phyloP scores from a whole-genome alignment of 345 rosid species.

The Brassica juncea region DNA sequence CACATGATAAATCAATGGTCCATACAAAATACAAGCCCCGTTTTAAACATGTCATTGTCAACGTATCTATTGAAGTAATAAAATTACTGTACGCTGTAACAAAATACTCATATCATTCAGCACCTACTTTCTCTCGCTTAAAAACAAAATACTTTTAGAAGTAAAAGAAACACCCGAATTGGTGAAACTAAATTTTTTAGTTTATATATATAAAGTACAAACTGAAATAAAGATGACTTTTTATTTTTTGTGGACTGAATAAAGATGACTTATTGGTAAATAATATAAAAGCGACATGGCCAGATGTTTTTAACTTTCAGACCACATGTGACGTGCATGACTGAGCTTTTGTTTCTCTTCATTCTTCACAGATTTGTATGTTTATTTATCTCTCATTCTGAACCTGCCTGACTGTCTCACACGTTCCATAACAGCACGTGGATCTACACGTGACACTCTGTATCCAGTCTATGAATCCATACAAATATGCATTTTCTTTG shows the following conservation, averaged over 20 bases:
- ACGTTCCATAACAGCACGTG: slow-evolving; percentile 33
- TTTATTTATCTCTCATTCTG: background rate
- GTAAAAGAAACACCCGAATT: background rate
- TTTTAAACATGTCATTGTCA: background rate
- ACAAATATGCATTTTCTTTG: background rate
- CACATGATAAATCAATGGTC: background rate
- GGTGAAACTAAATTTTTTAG: background rate
- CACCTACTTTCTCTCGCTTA: background rate
- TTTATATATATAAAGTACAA: background rate
- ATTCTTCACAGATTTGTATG: background rate
- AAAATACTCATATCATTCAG: background rate
- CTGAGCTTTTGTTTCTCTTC: slow-evolving; percentile 17
- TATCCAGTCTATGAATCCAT: slow-evolving; percentile 17
- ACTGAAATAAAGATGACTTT: background rate
- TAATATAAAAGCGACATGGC: background rate
- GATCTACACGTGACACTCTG: slow-evolving; percentile 19
- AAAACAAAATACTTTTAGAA: background rate
- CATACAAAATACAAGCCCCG: background rate
- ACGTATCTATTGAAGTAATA: background rate
- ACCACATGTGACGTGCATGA: slow-evolving; percentile 40
- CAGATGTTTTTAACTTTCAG: slow-evolving; percentile 30
- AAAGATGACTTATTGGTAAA: background rate
- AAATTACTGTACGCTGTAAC: background rate
- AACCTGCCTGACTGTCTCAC: slow-evolving; percentile 19
- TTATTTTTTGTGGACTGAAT: too few relatives aligned